Evolutionary conservation across 1,139 yeast genomes (phyloP).

Genomic region (Groenewaldozyma sp.): DNA sequence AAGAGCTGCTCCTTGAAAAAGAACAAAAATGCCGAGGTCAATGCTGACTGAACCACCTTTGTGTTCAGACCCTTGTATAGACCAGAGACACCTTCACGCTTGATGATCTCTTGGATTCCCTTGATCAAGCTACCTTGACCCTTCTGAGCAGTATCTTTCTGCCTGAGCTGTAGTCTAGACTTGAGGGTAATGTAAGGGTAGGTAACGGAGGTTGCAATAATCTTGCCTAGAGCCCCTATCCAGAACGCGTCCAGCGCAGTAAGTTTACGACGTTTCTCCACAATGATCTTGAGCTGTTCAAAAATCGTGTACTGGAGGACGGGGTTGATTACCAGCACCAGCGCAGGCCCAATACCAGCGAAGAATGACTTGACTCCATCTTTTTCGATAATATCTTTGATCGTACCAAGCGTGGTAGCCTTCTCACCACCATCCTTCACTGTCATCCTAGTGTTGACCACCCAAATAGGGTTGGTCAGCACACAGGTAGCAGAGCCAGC

Average conservation of each 20-base stretch:
- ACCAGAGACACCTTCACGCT: conserved; percentile 63
- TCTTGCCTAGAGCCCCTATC: conserved; percentile 83
- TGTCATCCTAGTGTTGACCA: conserved; percentile 83
- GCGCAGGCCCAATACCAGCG: conserved; percentile 75
- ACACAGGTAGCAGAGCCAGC: conserved; percentile 85
- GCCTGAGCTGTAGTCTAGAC: conserved; percentile 72
- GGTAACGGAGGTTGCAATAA: conserved; percentile 76
- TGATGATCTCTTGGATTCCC: conserved; percentile 41
- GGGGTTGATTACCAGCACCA: conserved; percentile 78
- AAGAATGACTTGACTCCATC: conserved; percentile 71
- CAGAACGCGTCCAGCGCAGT: conserved; percentile 62
- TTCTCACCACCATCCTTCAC: conserved; percentile 35
- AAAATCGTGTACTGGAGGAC: conserved; percentile 86
- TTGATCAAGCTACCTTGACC: conserved; percentile 21
- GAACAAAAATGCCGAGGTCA: conserved; percentile 84
- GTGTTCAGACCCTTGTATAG: conserved; percentile 75
- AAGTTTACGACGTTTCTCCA: conserved; percentile 46
- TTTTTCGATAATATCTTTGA: conserved; percentile 52
- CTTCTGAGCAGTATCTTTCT: conserved; percentile 20
- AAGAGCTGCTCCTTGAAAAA: conserved; percentile 80
- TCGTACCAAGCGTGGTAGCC: conserved; percentile 41
- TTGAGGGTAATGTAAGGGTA: conserved; percentile 86
- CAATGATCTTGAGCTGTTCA: conserved; percentile 69
- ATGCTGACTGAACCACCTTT: conserved; percentile 72
- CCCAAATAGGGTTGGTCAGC: conserved; percentile 93